Conservation (phyloP, 75 land plant species). For the Adiantum capillusveneris region DNA sequence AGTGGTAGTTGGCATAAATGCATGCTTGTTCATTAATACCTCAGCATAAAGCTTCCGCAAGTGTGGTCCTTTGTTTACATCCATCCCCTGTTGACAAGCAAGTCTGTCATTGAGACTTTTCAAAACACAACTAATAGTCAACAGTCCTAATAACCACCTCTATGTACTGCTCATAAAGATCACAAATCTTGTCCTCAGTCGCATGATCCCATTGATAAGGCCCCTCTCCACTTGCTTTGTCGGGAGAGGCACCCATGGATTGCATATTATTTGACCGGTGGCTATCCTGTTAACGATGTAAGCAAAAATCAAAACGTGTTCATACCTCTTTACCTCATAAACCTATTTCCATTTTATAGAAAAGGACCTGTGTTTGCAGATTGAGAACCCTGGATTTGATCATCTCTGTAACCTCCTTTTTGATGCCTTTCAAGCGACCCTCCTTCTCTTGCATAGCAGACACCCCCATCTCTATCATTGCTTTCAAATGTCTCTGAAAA, state of each 20-base stretch:
- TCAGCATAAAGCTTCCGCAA: conserved; percentile 34
- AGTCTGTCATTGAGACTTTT: not conserved
- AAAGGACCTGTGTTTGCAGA: conserved; percentile 26
- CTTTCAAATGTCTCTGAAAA: conserved; percentile 39
- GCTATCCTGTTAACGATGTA: conserved; percentile 7
- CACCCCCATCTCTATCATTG: conserved; percentile 38
- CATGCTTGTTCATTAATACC: too few species aligned
- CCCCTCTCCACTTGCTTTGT: conserved; percentile 18
- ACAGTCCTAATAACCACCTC: conserved; percentile 19
- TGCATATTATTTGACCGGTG: conserved; percentile 30
- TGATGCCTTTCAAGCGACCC: conserved; percentile 25
- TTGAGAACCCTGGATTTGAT: conserved; percentile 16
- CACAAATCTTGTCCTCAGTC: conserved; percentile 38
- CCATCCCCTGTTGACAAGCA: conserved; percentile 30
- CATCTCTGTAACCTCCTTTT: conserved; percentile 38
- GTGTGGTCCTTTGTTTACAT: conserved; percentile 35
- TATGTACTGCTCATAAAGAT: conserved; percentile 37
- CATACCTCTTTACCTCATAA: not conserved
- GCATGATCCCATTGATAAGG: conserved; percentile 42
- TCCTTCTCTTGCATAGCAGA: conserved; percentile 41
- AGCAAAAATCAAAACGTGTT: not conserved
- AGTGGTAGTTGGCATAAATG: too few species aligned
- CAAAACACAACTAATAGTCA: not conserved
- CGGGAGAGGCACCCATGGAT: conserved; percentile 4
- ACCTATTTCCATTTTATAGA: not conserved